Percentiles rank a stretch among this genome's conserved stretches.
Evolutionary conservation across 108 stramenopile species (phyloP).

Genomic region (Skeletonema costatum): DNA sequence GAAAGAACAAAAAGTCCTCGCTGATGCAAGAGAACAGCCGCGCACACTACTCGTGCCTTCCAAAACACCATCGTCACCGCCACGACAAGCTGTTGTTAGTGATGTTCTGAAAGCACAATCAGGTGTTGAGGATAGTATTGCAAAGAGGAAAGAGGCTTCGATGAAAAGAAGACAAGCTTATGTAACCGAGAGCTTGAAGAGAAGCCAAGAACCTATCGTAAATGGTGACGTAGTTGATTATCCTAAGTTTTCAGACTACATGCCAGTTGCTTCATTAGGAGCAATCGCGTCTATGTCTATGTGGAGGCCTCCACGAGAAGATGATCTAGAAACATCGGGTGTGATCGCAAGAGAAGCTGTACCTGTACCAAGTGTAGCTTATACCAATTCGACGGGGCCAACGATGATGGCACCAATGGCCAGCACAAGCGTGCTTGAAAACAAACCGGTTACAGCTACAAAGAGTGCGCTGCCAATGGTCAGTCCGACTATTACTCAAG

Average conservation of each 20-base stretch:
- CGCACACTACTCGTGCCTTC: not conserved
- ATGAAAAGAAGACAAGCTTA: slow-evolving; percentile 2
- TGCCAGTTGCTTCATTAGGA: not conserved
- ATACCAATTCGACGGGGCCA: slow-evolving; percentile 20
- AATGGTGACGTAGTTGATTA: not conserved
- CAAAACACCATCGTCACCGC: not conserved
- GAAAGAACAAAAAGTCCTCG: not conserved
- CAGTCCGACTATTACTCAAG: not conserved
- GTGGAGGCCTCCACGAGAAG: slow-evolving; percentile 13
- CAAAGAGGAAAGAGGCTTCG: not conserved
- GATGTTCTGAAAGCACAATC: not conserved
- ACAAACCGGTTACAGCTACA: not conserved
- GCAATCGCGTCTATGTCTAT: slow-evolving; percentile 12
- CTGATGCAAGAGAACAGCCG: not conserved
- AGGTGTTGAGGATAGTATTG: not conserved
- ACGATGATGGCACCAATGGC: not conserved
- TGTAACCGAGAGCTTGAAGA: slow-evolving; percentile 1
- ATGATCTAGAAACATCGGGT: not conserved
- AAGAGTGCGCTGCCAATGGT: not conserved
- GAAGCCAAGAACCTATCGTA: not conserved
- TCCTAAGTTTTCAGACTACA: not conserved
- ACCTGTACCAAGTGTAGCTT: slow-evolving; percentile 11
- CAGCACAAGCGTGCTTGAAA: not conserved
- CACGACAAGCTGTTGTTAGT: not conserved
- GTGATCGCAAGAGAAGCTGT: not conserved